Evolutionary conservation across 1,284 basidiomycete species (phyloP).

Genomic region (Melanopsichium pennsylvanicum): DNA sequence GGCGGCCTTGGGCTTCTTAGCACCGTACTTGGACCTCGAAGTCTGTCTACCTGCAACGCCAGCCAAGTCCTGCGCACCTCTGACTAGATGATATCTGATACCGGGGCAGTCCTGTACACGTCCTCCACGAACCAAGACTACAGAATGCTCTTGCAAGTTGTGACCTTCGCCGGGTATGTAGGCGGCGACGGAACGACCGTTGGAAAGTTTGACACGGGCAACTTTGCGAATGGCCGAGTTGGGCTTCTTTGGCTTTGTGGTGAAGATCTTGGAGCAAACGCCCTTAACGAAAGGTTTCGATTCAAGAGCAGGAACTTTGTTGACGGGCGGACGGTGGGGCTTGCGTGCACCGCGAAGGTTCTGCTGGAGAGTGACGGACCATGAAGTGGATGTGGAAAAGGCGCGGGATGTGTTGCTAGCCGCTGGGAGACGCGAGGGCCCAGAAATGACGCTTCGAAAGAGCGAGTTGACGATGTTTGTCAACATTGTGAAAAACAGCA

Average conservation of each 20-base stretch:
- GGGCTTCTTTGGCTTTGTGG: slow-evolving; percentile 89
- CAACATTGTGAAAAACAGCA: slow-evolving; percentile 13
- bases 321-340: slow-evolving; percentile 65
- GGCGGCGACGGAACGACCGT: slow-evolving; percentile 87
- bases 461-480: slow-evolving; percentile 12
- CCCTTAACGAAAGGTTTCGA: slow-evolving; percentile 64
- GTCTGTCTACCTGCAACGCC: slow-evolving; percentile 85
- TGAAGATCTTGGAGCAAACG: slow-evolving; percentile 64
- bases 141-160: slow-evolving; percentile 96
- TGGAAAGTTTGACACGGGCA: slow-evolving; percentile 88
- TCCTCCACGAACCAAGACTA: slow-evolving; percentile 91
- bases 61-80: slow-evolving; percentile 89
- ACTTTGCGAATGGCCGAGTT: slow-evolving; percentile 99
- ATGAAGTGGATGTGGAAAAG: slow-evolving; percentile 53
- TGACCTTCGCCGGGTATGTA: slow-evolving; percentile 98
- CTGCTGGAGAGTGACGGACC: slow-evolving; percentile 59
- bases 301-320: slow-evolving; percentile 62
- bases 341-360: slow-evolving; percentile 63
- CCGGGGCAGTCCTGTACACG: slow-evolving; percentile 91
- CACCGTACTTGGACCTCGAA: slow-evolving; percentile 91
- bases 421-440: slow-evolving; percentile 21
- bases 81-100: slow-evolving; percentile 82
- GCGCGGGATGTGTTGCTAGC: slow-evolving; percentile 8
- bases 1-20: slow-evolving; percentile 79
- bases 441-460: slow-evolving; percentile 21